Evolutionary conservation across 202 grass and related monocot species (phyloP), one percentile per base, ranked within the genome.

Genomic region (Schoenoplectus tabernaemontani): DNA sequence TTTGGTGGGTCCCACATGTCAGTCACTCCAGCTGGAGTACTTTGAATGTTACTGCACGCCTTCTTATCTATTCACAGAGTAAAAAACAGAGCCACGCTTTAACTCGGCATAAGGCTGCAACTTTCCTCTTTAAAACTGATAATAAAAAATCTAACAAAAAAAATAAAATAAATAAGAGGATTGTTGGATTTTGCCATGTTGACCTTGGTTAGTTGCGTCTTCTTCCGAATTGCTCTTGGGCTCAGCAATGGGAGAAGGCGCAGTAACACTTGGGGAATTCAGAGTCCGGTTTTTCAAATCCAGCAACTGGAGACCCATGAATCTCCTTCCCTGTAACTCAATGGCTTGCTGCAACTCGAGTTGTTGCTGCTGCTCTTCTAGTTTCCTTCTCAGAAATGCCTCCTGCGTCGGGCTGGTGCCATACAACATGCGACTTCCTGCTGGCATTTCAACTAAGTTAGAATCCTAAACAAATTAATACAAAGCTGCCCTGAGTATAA

Each of bases 321-420:
- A 89, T 15, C 88, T 87, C 39, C 88, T 54, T 1, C 74, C 58
- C 30, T 93, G 89, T 33, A 90, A 39, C 73, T 93, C 89, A 3
- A 97, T 89, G 37, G 86, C 87, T 39, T 89, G 86, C 79, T 93
- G 85, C 41, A 97, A 47, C 80, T 97, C 90, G 4, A 79, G 67
- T 4, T 83, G 85, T 30, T 93, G 88, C 64, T 88, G 90, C 83
- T 86, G 85, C 82, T 90, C 89, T 39, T 93, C 74, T 8, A 92
- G 80, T 78, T 92, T 93, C 75, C 85, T 96, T 64, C 85, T 86
- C 62, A 96, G 48, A 11, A 88, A 87, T 2, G 75, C 78, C 78
- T 92, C 92, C 4, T 85, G 92, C 50, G 33, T 85, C 24, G 72
- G 74, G 43, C 71, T 83, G 39, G 54, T 86, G 3, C 83, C 67